phyloP scores from a whole-genome alignment of 306 rosid genomes.

The Sicyos edulis region DNA sequence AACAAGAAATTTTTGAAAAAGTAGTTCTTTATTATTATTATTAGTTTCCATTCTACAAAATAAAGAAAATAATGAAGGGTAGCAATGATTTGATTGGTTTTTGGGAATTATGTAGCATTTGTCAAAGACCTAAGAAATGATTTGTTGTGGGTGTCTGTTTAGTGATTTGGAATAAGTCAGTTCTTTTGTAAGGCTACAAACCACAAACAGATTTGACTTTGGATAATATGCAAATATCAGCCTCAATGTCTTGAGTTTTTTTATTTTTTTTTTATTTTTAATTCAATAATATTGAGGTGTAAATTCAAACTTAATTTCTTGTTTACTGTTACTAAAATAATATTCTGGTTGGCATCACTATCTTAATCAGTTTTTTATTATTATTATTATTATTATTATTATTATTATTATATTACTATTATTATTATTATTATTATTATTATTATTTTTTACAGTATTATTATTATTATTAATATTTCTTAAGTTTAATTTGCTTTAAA shows the following conservation, averaged over 20 bases:
- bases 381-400: no score
- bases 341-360: no score
- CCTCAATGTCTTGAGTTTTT: background rate
- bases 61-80: conserved; percentile 2
- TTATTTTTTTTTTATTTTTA: no score
- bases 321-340: no score
- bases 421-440: no score
- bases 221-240: background rate
- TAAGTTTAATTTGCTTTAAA: background rate
- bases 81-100: background rate
- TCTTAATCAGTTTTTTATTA: no score
- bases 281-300: no score
- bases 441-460: no score
- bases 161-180: background rate
- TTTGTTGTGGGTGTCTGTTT: conserved; percentile 3
- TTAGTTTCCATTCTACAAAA: background rate
- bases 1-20: background rate
- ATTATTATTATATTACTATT: no score
- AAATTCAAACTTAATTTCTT: no score
- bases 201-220: conserved; percentile 7
- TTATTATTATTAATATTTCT: no score
- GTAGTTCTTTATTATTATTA: no score
- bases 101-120: background rate
- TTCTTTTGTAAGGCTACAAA: conserved; percentile 6
- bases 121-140: background rate